phyloP scores from a whole-genome alignment of 2,329 filamentous ascomycete genomes.

The Neospermospora avenae region DNA sequence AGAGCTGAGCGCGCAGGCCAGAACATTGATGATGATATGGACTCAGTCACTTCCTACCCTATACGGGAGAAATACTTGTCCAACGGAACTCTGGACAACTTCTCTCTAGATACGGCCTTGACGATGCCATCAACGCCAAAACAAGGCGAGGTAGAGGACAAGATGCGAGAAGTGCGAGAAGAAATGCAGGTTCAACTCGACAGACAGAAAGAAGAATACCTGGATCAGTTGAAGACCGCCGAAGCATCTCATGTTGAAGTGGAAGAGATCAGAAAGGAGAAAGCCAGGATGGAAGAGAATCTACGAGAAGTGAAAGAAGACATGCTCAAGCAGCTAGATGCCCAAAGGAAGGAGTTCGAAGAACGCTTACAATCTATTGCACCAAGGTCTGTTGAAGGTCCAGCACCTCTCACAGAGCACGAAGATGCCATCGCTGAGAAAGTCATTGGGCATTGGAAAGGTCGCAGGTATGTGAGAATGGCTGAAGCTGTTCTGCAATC shows the following conservation, averaged over 20 bases:
- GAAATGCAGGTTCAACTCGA: constrained; percentile 82
- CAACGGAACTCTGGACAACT: constrained; percentile 90
- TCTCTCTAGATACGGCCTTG: constrained; percentile 88
- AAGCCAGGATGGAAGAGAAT: constrained; percentile 78
- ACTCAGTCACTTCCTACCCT: constrained; percentile 84
- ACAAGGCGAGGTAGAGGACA: constrained; percentile 71
- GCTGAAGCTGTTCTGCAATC: constrained; percentile 88
- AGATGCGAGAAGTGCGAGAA: constrained; percentile 70
- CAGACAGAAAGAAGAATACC: constrained; percentile 78
- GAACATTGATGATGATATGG: constrained; percentile 83
- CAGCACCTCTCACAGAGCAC: constrained; percentile 55
- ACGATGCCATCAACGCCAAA: constrained; percentile 93
- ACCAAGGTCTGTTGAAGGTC: constrained; percentile 44
- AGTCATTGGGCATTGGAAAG: constrained; percentile 72
- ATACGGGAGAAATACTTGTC: constrained; percentile 94
- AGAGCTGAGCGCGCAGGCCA: constrained; percentile 73
- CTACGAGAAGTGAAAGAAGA: constrained; percentile 76
- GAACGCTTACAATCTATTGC: constrained; percentile 76
- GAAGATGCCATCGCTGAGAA: constrained; percentile 69
- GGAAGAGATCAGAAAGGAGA: constrained; percentile 80
- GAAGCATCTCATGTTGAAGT: constrained; percentile 75
- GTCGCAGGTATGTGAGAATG: constrained; percentile 87
- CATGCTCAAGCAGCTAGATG: constrained; percentile 81
- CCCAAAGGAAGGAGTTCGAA: constrained; percentile 82
- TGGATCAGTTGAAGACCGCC: constrained; percentile 71